Conservation (phyloP, 192 early-diverging fungal species). For the Entomortierella beljakovae region DNA sequence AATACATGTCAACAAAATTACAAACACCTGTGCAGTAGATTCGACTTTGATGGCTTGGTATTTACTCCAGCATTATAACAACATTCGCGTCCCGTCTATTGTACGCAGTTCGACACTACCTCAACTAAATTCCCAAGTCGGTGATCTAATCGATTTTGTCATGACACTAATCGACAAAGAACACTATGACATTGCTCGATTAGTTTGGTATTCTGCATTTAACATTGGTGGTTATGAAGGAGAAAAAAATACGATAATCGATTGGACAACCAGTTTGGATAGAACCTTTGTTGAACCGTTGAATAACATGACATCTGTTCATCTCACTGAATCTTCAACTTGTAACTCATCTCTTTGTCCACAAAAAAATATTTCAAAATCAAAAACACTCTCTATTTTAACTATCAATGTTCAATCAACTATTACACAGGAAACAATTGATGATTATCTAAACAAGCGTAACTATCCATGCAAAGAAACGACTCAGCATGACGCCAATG, state of each 20-base stretch:
- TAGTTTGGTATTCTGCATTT: neutral
- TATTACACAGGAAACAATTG: neutral
- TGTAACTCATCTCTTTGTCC: neutral
- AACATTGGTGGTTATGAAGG: neutral
- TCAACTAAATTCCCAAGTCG: neutral
- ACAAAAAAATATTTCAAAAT: neutral
- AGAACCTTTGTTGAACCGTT: neutral
- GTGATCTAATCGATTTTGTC: neutral
- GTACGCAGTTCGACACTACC: neutral
- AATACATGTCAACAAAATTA: neutral
- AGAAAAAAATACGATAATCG: neutral
- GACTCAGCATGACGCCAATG: neutral
- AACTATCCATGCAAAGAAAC: neutral
- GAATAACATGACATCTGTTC: neutral
- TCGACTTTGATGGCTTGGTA: conserved; percentile 2
- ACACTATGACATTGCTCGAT: neutral
- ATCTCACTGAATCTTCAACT: neutral
- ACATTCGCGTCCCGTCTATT: neutral
- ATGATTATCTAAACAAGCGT: neutral
- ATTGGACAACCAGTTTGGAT: neutral
- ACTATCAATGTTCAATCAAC: neutral
- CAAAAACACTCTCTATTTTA: neutral
- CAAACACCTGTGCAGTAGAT: neutral
- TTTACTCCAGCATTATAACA: neutral
- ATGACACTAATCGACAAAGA: neutral